Evolutionary conservation across 257 asterid genomes (phyloP), one percentile per base, ranked within the genome.

Genomic region (Voacanga thouarsii): DNA sequence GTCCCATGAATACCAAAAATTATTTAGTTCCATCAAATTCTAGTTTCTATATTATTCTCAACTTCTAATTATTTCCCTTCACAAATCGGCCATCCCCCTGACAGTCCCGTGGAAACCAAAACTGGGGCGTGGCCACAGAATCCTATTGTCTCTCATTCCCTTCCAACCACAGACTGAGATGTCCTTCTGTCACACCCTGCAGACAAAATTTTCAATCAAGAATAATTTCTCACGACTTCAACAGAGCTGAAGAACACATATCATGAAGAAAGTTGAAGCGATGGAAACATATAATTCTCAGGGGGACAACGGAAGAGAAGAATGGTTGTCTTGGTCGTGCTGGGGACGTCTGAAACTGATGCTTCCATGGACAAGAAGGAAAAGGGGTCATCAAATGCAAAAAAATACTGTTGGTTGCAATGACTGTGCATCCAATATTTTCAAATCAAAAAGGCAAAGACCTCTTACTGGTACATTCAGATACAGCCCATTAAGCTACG

Each of bases 401-500:
- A 79, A 69, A 53, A 51, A 55, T 21, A 16, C 14, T 41, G 12
- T 21, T 16, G 76, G 33, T 70, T 24, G 56, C 76, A 28, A 71
- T 28, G 69, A 55, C 12, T 66, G 79, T 24, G 61, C 30, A 0
- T 28, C 72, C 19, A 43, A 74, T 33, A 64, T 33, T 3, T 5
- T 41, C 39, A 56, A 56, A 43, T 0, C 37, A 45, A 69, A 55
- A 74, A 75, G 79, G 14, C 83, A 68, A 21, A 66, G 47, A 53
- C 72, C 75, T 39, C 50, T 23, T 11, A 44, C 49, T 41, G 65
- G 50, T 12, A 67, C 75, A 66, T 82, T 78, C 57, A 75, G 83
- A 74, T 82, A 79, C 41, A 82, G 83, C 68, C 85, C 85, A 6
- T 79, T 77, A 51, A 79, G 85, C n/a, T 82, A 82, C 70, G 80